Evolutionary conservation across 257 asterid species (phyloP), one percentile per base, ranked within the genome.

Genomic region (Craterostigma plantagineum): DNA sequence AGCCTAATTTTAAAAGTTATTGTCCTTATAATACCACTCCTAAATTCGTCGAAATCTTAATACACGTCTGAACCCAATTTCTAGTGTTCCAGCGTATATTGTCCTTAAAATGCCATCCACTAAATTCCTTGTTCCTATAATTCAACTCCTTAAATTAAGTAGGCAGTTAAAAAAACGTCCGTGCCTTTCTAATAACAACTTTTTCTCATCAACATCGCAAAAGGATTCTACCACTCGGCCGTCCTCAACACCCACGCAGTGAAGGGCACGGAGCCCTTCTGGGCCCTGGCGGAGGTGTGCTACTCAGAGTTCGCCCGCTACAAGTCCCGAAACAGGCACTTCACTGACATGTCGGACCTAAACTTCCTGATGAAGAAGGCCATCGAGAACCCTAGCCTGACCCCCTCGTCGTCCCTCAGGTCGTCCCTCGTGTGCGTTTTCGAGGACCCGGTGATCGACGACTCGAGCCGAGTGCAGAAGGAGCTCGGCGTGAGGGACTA

Each of bases 291-390:
- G 1, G 34, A 27, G 10, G 16, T 27, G 4, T 43, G 30, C 48
- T 43, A 43, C 33, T 4, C 48, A 9, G 33, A 43, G 12, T 43
- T 43, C 11, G 2, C 3, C 1, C 30, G 16, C 1, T 14, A 1
- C 48, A 43, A 16, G 48, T 1, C 1, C 7, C 7, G 10, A 10
- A 43, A 43, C 48, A 14, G 23, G 23, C 48, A 43, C 33, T 7
- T 43, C 11, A 43, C 48, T 4, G 48, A 43, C 48, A 43, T 43
- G 48, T 10, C 48, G 33, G 48, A 43, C 13, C 48, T 43, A 1
- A 16, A 43, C 9, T 43, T 43, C 13, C 34, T 43, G 2, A 43
- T 43, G 48, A 7, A 12, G 12, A 43, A 16, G 23, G 33, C 48
- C 33, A 15, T 43, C 30, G 48, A 43, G 1, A 43, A 43, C 34